Evolutionary conservation across 495 filamentous ascomycete genomes (phyloP).

Genomic region (Aspergillus saccharolyticus): DNA sequence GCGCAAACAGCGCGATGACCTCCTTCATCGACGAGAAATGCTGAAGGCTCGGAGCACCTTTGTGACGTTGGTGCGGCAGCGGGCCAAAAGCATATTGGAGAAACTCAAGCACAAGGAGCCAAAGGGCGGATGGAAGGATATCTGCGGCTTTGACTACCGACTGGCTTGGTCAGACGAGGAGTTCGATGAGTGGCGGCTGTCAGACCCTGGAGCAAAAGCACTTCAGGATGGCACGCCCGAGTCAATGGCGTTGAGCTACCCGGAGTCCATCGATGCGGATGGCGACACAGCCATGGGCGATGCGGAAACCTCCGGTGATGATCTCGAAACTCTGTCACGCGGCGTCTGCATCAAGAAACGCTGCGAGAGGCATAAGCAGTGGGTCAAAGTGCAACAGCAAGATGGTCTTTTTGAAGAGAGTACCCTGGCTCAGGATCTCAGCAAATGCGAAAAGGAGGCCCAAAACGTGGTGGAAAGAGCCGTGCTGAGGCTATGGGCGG

Average conservation of each 20-base stretch:
- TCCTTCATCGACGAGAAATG: slow-evolving; percentile 39
- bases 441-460: slow-evolving; percentile 42
- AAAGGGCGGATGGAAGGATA: slow-evolving; percentile 54
- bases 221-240: slow-evolving; percentile 40
- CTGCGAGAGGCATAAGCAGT: slow-evolving; percentile 49
- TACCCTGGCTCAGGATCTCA: slow-evolving; percentile 36
- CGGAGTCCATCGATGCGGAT: slow-evolving; percentile 28
- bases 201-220: slow-evolving; percentile 35
- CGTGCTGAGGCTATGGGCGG: slow-evolving; percentile 42
- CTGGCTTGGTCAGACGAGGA: slow-evolving; percentile 57
- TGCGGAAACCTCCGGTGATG: slow-evolving; percentile 23
- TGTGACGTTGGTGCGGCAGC: slow-evolving; percentile 38
- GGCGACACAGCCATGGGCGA: slow-evolving; percentile 36
- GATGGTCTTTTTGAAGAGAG: slow-evolving; percentile 45
- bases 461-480: slow-evolving; percentile 43
- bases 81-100: slow-evolving; percentile 42
- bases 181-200: slow-evolving; percentile 52
- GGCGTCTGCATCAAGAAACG: slow-evolving; percentile 51
- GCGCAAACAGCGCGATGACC: slow-evolving; percentile 32
- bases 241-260: slow-evolving; percentile 30
- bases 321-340: slow-evolving; percentile 29
- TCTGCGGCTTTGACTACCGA: slow-evolving; percentile 62
- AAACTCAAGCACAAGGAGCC: slow-evolving; percentile 45
- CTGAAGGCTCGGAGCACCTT: slow-evolving; percentile 42
- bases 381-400: slow-evolving; percentile 49